Evolutionary conservation across 768 basidiomycete species (phyloP).

Genomic region (Phlebiopsis flavidoalba): DNA sequence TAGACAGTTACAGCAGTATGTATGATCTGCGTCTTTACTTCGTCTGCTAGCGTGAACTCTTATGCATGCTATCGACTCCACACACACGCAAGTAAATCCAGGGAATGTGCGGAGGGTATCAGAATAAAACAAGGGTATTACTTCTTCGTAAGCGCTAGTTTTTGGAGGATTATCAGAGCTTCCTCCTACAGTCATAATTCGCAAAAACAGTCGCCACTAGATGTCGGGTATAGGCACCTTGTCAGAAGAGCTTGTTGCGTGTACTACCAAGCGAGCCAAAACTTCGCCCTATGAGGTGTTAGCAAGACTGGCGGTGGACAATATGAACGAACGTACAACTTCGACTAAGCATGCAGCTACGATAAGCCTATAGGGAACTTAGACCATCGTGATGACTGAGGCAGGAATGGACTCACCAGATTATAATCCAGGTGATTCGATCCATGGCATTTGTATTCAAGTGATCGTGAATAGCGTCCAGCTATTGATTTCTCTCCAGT

Average conservation of each 20-base stretch:
- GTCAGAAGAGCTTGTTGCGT: conserved; percentile 36
- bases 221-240: conserved; percentile 4
- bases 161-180: conserved; percentile 4
- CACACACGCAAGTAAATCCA: not conserved
- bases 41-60: not conserved
- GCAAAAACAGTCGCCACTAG: conserved; percentile 1
- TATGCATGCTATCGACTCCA: not conserved
- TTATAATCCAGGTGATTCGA: conserved; percentile 79
- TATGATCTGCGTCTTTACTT: not conserved
- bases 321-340: conserved; percentile 41
- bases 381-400: conserved; percentile 29
- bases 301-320: not conserved
- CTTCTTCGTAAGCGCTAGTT: conserved; percentile 1
- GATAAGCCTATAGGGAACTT: conserved; percentile 61
- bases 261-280: conserved; percentile 68
- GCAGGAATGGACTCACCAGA: conserved; percentile 47
- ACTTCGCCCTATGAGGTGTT: conserved; percentile 60
- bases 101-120: not conserved
- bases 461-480: conserved; percentile 91
- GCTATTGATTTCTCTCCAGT: conserved; percentile 32
- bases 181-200: conserved; percentile 11
- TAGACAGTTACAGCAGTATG: not conserved
- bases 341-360: conserved; percentile 88
- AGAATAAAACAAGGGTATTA: not conserved
- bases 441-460: conserved; percentile 88